phyloP scores from a whole-genome alignment of 2,329 filamentous ascomycete genomes.

The Byssoonygena ceratinophila region DNA sequence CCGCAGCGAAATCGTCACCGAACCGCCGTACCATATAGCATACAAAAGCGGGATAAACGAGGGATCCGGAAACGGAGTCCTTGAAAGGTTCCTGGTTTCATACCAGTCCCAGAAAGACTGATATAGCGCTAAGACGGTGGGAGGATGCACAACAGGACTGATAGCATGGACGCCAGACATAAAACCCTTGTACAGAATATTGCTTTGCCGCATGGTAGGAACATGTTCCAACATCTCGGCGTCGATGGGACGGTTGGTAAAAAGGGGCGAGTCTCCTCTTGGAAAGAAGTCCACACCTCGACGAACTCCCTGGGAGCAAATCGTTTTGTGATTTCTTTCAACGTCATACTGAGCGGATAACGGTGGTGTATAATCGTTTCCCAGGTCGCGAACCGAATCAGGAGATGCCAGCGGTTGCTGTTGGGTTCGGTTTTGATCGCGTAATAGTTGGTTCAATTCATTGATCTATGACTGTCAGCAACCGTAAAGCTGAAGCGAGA shows the following conservation, averaged over 20 bases:
- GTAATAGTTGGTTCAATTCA: constrained; percentile 36
- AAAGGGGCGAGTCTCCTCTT: constrained; percentile 27
- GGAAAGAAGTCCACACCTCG: constrained; percentile 16
- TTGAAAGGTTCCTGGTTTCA: constrained; percentile 29
- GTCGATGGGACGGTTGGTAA: constrained; percentile 26
- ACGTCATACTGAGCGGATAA: neutral
- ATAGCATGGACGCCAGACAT: constrained; percentile 40
- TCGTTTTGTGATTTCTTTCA: neutral
- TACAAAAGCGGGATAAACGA: constrained; percentile 38
- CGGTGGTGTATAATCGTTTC: neutral
- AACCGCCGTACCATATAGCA: constrained; percentile 42
- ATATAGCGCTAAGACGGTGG: constrained; percentile 33
- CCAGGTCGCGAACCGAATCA: neutral
- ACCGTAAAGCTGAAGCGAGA: neutral
- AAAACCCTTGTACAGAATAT: constrained; percentile 39
- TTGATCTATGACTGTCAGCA: constrained; percentile 27
- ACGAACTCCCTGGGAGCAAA: constrained; percentile 1
- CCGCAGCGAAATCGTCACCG: constrained; percentile 35
- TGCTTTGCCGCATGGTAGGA: constrained; percentile 37
- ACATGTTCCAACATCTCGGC: constrained; percentile 34
- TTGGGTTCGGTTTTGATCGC: constrained; percentile 31
- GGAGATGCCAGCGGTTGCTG: constrained; percentile 2
- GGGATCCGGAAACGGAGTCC: constrained; percentile 30
- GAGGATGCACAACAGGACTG: constrained; percentile 37
- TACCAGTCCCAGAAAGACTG: constrained; percentile 40